phyloP scores from a whole-genome alignment of 495 filamentous ascomycete species.

The Thermochaetoides thermophila region DNA sequence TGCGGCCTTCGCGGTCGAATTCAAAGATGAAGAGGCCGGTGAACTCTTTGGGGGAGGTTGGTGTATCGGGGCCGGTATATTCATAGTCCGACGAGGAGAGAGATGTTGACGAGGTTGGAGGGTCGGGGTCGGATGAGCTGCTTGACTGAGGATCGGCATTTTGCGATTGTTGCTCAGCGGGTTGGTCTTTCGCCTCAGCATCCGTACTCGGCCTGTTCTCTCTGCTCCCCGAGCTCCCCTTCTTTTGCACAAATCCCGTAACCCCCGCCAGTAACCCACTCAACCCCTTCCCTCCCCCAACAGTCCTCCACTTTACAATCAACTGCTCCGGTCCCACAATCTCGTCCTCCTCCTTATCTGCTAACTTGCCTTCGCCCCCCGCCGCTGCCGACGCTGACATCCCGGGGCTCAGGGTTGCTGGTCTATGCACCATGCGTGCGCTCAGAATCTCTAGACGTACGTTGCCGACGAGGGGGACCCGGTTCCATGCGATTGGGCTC shows the following conservation, averaged over 20 bases:
- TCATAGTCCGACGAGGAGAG: neutral
- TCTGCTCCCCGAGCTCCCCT: neutral
- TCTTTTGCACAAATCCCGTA: neutral
- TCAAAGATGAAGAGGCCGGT: slow-evolving; percentile 85
- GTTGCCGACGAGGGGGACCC: slow-evolving; percentile 76
- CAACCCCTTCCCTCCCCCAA: too few relatives aligned
- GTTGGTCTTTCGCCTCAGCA: too few relatives aligned
- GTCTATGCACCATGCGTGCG: slow-evolving; percentile 62
- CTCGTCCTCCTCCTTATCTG: neutral
- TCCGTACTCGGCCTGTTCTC: neutral
- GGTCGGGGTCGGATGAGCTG: too few relatives aligned
- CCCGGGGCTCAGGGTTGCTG: slow-evolving; percentile 14
- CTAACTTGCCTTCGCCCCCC: neutral
- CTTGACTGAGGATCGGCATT: too few relatives aligned
- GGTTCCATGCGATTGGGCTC: slow-evolving; percentile 86
- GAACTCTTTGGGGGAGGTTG: slow-evolving; percentile 40
- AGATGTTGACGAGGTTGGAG: neutral
- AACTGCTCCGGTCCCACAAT: slow-evolving; percentile 43
- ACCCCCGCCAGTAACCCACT: slow-evolving; percentile 4
- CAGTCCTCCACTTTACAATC: slow-evolving; percentile 68
- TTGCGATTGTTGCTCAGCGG: too few relatives aligned
- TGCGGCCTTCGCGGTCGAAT: slow-evolving; percentile 79
- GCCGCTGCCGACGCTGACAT: slow-evolving; percentile 28
- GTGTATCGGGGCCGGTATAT: neutral
- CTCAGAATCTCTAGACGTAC: slow-evolving; percentile 73